These are phyloP conservation scores for Capsella rubella DNA, from an alignment of 441 rosid species.

Conservation along the genomic window DNA sequence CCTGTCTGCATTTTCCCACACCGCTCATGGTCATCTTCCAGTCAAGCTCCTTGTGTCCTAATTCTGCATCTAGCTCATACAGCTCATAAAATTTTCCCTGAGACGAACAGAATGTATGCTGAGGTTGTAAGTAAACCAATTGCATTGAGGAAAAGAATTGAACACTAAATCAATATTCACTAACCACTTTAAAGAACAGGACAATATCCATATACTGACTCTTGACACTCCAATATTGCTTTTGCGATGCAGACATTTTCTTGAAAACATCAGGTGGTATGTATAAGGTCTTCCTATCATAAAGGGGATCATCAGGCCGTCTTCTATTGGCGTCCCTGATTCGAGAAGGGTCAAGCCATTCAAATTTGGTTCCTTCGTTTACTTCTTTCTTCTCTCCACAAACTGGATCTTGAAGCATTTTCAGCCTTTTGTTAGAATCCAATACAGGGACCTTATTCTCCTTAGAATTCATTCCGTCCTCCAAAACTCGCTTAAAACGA, in stretches of 20 bases:
- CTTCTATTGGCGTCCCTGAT: slow-evolving; percentile 85
- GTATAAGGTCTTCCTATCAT: slow-evolving; percentile 75
- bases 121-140: slow-evolving; percentile 15
- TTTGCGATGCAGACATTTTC: slow-evolving; percentile 94
- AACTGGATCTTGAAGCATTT: slow-evolving; percentile 54
- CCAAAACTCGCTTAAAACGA: slow-evolving; percentile 74
- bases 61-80: slow-evolving; percentile 96
- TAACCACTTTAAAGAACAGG: slow-evolving; percentile 98
- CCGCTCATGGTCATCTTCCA: slow-evolving; percentile 98
- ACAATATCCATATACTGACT: slow-evolving; percentile 89
- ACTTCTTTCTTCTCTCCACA: slow-evolving; percentile 51
- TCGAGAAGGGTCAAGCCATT: slow-evolving; percentile 83
- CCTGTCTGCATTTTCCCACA: slow-evolving; percentile 99
- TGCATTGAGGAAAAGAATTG: not conserved
- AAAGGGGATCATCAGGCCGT: slow-evolving; percentile 81
- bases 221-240: slow-evolving; percentile 91
- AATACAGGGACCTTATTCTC: slow-evolving; percentile 45
- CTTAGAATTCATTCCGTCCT: slow-evolving; percentile 49
- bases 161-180: slow-evolving; percentile 43
- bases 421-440: slow-evolving; percentile 64
- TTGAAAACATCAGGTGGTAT: slow-evolving; percentile 76
- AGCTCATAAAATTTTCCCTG: slow-evolving; percentile 98
- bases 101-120: slow-evolving; percentile 29
- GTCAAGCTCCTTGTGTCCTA: slow-evolving; percentile 93
- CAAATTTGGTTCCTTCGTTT: slow-evolving; percentile 76